Conservation (phyloP, 106 monocot genomes). For the Agapanthus africanus region DNA sequence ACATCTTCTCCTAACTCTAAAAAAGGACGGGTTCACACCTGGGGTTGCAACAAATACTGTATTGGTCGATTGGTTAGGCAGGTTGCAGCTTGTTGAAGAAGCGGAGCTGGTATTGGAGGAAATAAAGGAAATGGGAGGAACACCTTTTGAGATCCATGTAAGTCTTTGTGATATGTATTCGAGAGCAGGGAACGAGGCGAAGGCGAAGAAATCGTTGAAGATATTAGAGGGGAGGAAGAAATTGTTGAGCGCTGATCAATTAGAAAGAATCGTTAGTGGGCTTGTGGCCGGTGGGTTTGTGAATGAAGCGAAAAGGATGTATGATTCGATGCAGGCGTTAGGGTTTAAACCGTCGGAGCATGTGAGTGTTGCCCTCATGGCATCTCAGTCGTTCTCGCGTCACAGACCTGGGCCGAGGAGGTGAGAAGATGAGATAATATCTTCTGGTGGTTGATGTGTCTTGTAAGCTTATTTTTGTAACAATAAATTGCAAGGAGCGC, state of each 20-base stretch:
- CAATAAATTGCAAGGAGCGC: not conserved
- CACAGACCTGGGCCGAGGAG: conserved; percentile 10
- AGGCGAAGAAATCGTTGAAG: conserved; percentile 38
- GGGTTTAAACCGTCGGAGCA: conserved; percentile 43
- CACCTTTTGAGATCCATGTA: conserved; percentile 48
- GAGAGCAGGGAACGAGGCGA: conserved; percentile 32
- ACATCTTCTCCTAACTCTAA: conserved; percentile 50
- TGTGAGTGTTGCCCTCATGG: conserved; percentile 23
- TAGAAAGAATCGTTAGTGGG: conserved; percentile 58
- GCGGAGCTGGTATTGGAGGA: conserved; percentile 49
- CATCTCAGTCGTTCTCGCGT: conserved; percentile 28
- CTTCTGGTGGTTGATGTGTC: not conserved
- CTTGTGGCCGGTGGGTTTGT: conserved; percentile 45
- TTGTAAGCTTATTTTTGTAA: not conserved
- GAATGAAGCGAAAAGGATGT: conserved; percentile 55
- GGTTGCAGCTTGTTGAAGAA: conserved; percentile 70
- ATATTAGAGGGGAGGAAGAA: conserved; percentile 54
- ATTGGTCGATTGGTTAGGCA: conserved; percentile 78
- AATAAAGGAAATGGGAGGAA: conserved; percentile 46
- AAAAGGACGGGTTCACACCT: conserved; percentile 62
- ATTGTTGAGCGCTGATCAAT: conserved; percentile 40
- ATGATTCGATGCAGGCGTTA: conserved; percentile 38
- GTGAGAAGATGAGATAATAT: not conserved
- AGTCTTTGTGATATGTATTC: conserved; percentile 77
- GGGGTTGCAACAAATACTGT: conserved; percentile 49